Evolutionary conservation across 225 moss, liverwort and hornwort species (phyloP).

Genomic region (Asterella californica): DNA sequence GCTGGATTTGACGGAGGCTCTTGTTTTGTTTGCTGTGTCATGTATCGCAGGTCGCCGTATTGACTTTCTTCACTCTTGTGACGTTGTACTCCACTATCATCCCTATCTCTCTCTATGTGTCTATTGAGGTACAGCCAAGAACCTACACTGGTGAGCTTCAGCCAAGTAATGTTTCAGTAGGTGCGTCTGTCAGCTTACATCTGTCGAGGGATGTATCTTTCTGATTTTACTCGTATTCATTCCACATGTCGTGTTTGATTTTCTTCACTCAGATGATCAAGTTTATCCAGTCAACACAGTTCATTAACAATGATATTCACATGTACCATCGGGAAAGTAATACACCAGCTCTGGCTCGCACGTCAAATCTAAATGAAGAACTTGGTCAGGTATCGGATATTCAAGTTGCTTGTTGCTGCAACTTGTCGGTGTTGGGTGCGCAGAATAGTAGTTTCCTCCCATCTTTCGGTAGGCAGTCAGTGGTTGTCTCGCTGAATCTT

Average conservation of each 20-base stretch:
- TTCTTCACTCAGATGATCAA: conserved; percentile 70
- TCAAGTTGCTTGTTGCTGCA: neutral
- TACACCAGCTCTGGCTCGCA: conserved; percentile 85
- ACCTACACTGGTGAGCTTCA: neutral
- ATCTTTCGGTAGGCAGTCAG: neutral
- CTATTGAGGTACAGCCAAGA: conserved; percentile 64
- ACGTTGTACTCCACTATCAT: conserved; percentile 89
- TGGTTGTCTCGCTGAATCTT: neutral
- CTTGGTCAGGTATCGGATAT: conserved; percentile 68
- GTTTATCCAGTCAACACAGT: conserved; percentile 85
- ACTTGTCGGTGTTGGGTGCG: neutral
- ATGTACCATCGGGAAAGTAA: conserved; percentile 87
- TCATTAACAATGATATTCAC: conserved; percentile 76
- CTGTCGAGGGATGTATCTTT: neutral
- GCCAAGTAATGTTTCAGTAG: neutral
- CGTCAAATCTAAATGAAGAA: conserved; percentile 94
- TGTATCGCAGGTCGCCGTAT: conserved; percentile 57
- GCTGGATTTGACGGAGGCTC: neutral
- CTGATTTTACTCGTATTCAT: neutral
- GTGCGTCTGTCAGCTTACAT: neutral
- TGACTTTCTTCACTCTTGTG: conserved; percentile 85
- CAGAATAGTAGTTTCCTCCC: neutral
- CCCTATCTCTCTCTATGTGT: conserved; percentile 91
- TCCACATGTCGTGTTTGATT: neutral
- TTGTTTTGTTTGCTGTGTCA: neutral